Base-by-base conservation (phyloP, 345 rosid species). In the Xanthoceras sorbifolium region DNA sequence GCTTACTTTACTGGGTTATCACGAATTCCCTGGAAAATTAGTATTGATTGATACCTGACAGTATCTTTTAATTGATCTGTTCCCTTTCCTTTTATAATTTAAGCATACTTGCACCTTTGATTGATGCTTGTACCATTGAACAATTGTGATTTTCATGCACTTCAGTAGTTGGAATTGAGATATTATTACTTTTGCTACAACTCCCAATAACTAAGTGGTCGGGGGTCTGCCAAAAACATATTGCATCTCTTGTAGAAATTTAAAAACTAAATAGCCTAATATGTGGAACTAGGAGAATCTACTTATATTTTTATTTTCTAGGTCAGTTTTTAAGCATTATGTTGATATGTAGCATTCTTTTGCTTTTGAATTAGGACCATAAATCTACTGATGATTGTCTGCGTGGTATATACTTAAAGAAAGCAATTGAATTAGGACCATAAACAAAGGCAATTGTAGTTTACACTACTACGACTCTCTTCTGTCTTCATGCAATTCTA, bases 101-200 rank as follows among this genome's bases (percentile, higher is more conserved):
- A 12, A 22, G n/a, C 18, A 23, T 11, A 12, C 29, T 11, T 34
- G 1, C 5, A 42, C 14, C 69, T 31, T 63, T 74, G 15, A 18
- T 20, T 40, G 48, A 5, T 48, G 40, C 4, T 42, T 54, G 20
- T 42, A 61, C 57, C 4, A 17, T 48, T 3, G 34, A 48, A 48
- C 32, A 12, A 64, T 46, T 31, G 9, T 23, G 32, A 32, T 44
- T 50, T 22, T 50, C 36, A 31, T 74, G 46, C 20, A 17, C 44
- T 29, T 48, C 36, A 50, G 48, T 23, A 23, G 42, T 73, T 46
- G 23, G 62, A 50, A 48, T 64, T 48, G 63, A 48, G 77, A 64
- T 73, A 31, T 71, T 22, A 31, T 71, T 22, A 32, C 50, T 71
- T 50, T 44, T 69, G 26, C 42, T n/a, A 23, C 55, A 28, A 22